Evolutionary conservation across 177 flowering plant species (phyloP).

Genomic region (Vitis hybrid): DNA sequence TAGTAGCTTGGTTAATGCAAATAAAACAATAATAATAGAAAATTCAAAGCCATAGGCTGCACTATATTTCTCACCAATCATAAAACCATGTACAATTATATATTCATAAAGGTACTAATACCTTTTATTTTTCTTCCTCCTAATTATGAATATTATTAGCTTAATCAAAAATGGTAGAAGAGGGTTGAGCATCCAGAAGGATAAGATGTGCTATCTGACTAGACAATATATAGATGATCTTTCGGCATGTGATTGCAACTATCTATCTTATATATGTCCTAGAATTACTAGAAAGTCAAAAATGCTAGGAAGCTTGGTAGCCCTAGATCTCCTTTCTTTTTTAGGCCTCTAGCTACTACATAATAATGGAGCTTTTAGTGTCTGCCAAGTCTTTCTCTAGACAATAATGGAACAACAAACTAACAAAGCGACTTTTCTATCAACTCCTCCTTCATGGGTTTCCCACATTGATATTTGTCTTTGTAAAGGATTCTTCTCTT

Average conservation of each 20-base stretch:
- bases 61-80: no score
- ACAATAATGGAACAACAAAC: neutral
- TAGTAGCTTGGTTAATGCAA: no score
- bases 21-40: no score
- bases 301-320: slow-evolving; percentile 4
- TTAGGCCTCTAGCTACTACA: neutral
- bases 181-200: neutral
- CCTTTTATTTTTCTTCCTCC: no score
- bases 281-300: slow-evolving; percentile 6
- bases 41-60: no score
- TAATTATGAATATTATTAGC: no score
- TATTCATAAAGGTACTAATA: no score
- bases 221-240: neutral
- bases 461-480: no score
- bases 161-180: neutral
- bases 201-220: neutral
- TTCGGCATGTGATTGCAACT: slow-evolving; percentile 1
- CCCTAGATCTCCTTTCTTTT: neutral
- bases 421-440: neutral
- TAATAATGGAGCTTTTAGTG: neutral
- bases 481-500: no score
- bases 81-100: no score
- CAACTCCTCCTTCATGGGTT: neutral
- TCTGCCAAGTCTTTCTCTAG: slow-evolving; percentile 1
- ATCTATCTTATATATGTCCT: neutral